phyloP scores from a whole-genome alignment of 2,329 filamentous ascomycete genomes.

The Furcasterigmium furcatum region DNA sequence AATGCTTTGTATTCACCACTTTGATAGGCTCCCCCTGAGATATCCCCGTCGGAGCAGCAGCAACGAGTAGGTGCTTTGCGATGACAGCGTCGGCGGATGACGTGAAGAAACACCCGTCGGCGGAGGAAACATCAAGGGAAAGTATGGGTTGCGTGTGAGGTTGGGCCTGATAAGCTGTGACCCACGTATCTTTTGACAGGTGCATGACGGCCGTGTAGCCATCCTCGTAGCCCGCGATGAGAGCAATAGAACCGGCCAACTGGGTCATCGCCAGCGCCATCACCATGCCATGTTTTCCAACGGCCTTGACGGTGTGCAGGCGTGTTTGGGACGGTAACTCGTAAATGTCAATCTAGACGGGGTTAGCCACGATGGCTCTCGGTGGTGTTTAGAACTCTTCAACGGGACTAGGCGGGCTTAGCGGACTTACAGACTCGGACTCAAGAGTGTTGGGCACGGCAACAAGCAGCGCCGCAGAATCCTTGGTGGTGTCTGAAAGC shows the following conservation, averaged over 20 bases:
- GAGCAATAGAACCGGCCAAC: conserved; percentile 46
- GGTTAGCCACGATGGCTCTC: not conserved
- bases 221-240: conserved; percentile 82
- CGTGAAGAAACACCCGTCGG: conserved; percentile 63
- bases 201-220: conserved; percentile 68
- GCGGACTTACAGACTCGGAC: conserved; percentile 60
- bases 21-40: conserved; percentile 49
- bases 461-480: conserved; percentile 46
- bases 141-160: conserved; percentile 79
- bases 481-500: not conserved
- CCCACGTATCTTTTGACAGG: conserved; percentile 42
- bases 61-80: conserved; percentile 65
- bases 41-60: not conserved
- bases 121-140: conserved; percentile 59
- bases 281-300: conserved; percentile 70
- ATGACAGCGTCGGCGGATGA: conserved; percentile 80
- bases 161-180: conserved; percentile 58
- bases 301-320: conserved; percentile 52
- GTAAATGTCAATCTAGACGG: conserved; percentile 72
- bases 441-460: conserved; percentile 78
- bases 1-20: conserved; percentile 73
- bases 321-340: conserved; percentile 72
- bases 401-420: too few species aligned
- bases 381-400: too few species aligned
- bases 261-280: conserved; percentile 74